Percentiles rank a stretch among this genome's conserved stretches.
Conservation (phyloP, 805 yeast species). For the Hanseniaspora hatyaiensis region DNA sequence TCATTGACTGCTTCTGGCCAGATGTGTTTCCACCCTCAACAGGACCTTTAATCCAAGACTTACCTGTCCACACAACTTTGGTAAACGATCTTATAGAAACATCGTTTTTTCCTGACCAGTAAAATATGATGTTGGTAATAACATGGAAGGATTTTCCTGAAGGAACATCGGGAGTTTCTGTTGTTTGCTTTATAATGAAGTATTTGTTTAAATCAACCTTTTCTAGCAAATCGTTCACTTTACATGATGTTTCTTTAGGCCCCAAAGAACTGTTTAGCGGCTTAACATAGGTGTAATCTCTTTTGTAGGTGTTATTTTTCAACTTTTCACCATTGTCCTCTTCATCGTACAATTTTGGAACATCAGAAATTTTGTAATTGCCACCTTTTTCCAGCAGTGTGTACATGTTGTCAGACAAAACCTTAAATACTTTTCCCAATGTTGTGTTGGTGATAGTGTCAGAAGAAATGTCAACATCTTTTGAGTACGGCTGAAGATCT, state of each 20-base stretch:
- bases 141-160: constrained; percentile 60
- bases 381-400: constrained; percentile 46
- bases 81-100: constrained; percentile 41
- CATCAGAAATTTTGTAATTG: constrained; percentile 47
- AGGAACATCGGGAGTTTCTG: constrained; percentile 65
- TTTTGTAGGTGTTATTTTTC: constrained; percentile 29
- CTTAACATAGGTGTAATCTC: constrained; percentile 46
- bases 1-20: constrained; percentile 56
- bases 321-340: constrained; percentile 43
- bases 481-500: constrained; percentile 31
- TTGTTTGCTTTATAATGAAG: constrained; percentile 39
- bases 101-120: constrained; percentile 52
- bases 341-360: constrained; percentile 42
- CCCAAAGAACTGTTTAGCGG: constrained; percentile 56
- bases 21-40: constrained; percentile 65
- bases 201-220: constrained; percentile 35
- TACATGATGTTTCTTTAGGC: constrained; percentile 60
- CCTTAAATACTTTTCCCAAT: constrained; percentile 44
- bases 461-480: constrained; percentile 42
- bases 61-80: constrained; percentile 57
- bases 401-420: constrained; percentile 50
- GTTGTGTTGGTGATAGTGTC: constrained; percentile 52
- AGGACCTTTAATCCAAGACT: constrained; percentile 64
- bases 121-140: constrained; percentile 43
- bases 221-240: constrained; percentile 45